These are phyloP conservation scores for Metarhizium album DNA, from an alignment of 2,329 filamentous ascomycete species.

Conservation along the genomic window DNA sequence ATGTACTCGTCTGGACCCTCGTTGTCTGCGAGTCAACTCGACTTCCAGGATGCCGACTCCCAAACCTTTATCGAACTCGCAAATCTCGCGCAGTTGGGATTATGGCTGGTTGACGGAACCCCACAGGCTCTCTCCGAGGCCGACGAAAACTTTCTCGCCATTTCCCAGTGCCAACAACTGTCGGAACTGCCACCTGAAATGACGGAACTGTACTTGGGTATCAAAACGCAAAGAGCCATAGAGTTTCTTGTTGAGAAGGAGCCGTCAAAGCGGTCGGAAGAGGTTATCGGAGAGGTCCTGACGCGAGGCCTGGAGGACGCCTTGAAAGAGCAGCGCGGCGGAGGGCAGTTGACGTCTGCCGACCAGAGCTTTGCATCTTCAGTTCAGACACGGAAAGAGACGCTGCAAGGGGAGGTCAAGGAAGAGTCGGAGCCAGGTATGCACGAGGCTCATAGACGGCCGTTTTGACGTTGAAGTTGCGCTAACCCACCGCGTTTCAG, in stretches of 20 bases:
- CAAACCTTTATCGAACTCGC: slow-evolving; percentile 31
- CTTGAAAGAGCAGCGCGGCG: slow-evolving; percentile 24
- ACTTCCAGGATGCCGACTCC: slow-evolving; percentile 21
- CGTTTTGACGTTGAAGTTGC: slow-evolving; percentile 5
- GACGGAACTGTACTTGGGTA: slow-evolving; percentile 32
- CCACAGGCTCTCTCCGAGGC: slow-evolving; percentile 29
- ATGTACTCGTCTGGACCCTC: slow-evolving; percentile 23
- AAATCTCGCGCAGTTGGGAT: slow-evolving; percentile 37
- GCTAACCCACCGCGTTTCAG: no score
- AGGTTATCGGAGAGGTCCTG: slow-evolving; percentile 45
- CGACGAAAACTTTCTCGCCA: slow-evolving; percentile 33
- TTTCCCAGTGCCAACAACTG: slow-evolving; percentile 32
- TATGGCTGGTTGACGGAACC: slow-evolving; percentile 27
- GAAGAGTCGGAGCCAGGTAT: slow-evolving; percentile 10
- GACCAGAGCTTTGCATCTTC: slow-evolving; percentile 24
- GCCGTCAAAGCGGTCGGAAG: slow-evolving; percentile 38
- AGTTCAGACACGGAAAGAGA: slow-evolving; percentile 22
- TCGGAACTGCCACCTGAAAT: slow-evolving; percentile 33
- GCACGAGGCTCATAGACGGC: not conserved
- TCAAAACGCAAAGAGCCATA: slow-evolving; percentile 42
- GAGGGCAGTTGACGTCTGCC: slow-evolving; percentile 21
- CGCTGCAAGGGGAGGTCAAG: slow-evolving; percentile 19
- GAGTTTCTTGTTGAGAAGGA: slow-evolving; percentile 38
- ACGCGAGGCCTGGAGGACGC: slow-evolving; percentile 43
- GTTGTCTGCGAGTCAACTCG: slow-evolving; percentile 24